Evolutionary conservation across 345 rosid genomes (phyloP), one percentile per base, ranked within the genome.

Genomic region (Pistacia integerrima): DNA sequence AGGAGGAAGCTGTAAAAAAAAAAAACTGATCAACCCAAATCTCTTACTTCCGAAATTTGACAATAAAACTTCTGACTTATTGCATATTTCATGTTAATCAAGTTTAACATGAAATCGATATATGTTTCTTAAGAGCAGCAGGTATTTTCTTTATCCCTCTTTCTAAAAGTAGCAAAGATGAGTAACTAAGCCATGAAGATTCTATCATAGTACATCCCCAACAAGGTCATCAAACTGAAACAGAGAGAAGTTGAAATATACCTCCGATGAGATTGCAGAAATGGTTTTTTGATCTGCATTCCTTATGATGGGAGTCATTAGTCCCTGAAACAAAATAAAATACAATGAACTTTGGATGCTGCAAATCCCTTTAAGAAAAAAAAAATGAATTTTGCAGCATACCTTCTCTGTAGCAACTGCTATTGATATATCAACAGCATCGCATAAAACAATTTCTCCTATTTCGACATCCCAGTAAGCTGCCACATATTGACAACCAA

Each of bases 391-490:
- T 38, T 79, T 60, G 78, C 55, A 75, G 61, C 70, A 73, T 85
- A 95, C 99, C 97, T 93, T 95, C 80, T 95, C 98, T 78, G 98
- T 93, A 33, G 99, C 99, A 77, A 95, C 99, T 36, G 99, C 98
- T 85, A 95, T 87, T 68, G 99, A 93, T 85, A 95, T 85, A 85
- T 93, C 99, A 77, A 93, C 90, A 62, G 90, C 81, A 64, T 95
- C 85, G 52, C 91, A 90, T 71, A 83, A 74, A 83, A 90, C 83
- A 55, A 90, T 72, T 77, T 92, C 97, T 76, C 87, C 94, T 80
- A 89, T 93, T 75, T 88, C 90, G 78, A 73, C 83, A 82, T 90
- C 82, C 99, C 98, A 95, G 82, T 86, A 93, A 74, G 91, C 98
- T 95, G 91, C 84, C 81, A 83, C 22, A 48, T 58, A 81, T 75